A percentile compares a stretch with the other conserved stretches of the same genome.
Evolutionary conservation across 192 early-diverging fungal species (phyloP).

Genomic region (Umbelopsis vinacea): DNA sequence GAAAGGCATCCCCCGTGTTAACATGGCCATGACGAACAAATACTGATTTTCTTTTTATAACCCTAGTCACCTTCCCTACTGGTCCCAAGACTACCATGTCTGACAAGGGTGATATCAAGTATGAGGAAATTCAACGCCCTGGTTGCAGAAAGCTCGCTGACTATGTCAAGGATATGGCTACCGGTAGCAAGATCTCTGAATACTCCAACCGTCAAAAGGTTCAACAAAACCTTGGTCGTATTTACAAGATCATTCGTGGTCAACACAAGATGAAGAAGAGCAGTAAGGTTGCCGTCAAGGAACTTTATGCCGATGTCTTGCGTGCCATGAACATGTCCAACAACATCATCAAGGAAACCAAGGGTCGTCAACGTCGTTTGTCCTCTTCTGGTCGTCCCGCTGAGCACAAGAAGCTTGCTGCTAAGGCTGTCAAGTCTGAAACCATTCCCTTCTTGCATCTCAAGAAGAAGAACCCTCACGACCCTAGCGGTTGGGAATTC

Average conservation of each 20-base stretch:
- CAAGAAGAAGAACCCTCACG: slow-evolving; percentile 67
- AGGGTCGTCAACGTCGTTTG: slow-evolving; percentile 52
- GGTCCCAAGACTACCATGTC: slow-evolving; percentile 80
- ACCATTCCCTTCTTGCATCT: slow-evolving; percentile 80
- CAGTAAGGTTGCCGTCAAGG: slow-evolving; percentile 70
- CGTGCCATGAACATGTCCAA: slow-evolving; percentile 78
- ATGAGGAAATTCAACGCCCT: slow-evolving; percentile 81
- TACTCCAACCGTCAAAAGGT: slow-evolving; percentile 79
- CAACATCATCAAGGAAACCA: slow-evolving; percentile 65
- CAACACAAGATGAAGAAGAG: slow-evolving; percentile 80
- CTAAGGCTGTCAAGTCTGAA: slow-evolving; percentile 56
- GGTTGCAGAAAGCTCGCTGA: slow-evolving; percentile 90
- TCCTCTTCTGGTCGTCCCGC: slow-evolving; percentile 47
- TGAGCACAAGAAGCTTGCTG: slow-evolving; percentile 52
- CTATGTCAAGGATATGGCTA: slow-evolving; percentile 89
- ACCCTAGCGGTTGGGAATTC: slow-evolving; percentile 84
- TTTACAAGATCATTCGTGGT: slow-evolving; percentile 79
- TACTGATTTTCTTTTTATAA: too few relatives aligned
- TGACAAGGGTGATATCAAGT: slow-evolving; percentile 82
- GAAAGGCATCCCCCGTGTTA: too few relatives aligned
- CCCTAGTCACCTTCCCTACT: slow-evolving; percentile 85
- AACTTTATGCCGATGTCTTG: slow-evolving; percentile 72
- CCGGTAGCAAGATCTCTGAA: slow-evolving; percentile 70
- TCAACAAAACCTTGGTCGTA: slow-evolving; percentile 75
- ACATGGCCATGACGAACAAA: too few relatives aligned